Percentiles rank a stretch among this genome's conserved stretches.
These are phyloP conservation scores for Leucaena leucocephala DNA, from an alignment of 306 rosid species.

Conservation along the genomic window DNA sequence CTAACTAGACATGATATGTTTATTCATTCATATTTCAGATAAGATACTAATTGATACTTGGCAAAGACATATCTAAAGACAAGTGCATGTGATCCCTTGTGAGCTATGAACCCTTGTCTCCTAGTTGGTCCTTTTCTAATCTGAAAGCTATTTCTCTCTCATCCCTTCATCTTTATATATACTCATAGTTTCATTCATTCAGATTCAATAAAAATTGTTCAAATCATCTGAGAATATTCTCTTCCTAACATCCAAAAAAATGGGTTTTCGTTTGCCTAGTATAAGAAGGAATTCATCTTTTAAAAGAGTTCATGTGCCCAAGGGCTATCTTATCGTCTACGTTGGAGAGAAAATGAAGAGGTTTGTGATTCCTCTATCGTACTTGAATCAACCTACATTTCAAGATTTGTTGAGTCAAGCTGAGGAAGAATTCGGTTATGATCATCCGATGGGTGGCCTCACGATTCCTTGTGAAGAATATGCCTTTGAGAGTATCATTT, in stretches of 20 bases:
- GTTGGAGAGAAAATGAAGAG: neutral
- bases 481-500: neutral
- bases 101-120: neutral
- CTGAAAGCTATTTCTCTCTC: neutral
- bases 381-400: neutral
- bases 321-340: neutral
- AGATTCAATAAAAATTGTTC: neutral
- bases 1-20: neutral
- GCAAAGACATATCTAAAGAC: neutral
- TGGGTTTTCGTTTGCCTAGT: neutral
- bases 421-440: conserved; percentile 4
- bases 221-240: neutral
- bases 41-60: neutral
- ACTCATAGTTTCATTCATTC: neutral
- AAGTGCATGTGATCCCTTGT: neutral
- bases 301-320: neutral
- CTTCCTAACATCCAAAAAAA: neutral
- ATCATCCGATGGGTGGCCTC: conserved; percentile 1
- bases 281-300: neutral
- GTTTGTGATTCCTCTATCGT: neutral
- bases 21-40: neutral
- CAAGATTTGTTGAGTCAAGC: neutral
- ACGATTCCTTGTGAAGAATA: neutral
- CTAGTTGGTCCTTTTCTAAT: neutral
- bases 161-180: neutral